These are phyloP conservation scores for Triangularia setosa DNA, from an alignment of 2,329 filamentous ascomycete species.

Conservation along the genomic window DNA sequence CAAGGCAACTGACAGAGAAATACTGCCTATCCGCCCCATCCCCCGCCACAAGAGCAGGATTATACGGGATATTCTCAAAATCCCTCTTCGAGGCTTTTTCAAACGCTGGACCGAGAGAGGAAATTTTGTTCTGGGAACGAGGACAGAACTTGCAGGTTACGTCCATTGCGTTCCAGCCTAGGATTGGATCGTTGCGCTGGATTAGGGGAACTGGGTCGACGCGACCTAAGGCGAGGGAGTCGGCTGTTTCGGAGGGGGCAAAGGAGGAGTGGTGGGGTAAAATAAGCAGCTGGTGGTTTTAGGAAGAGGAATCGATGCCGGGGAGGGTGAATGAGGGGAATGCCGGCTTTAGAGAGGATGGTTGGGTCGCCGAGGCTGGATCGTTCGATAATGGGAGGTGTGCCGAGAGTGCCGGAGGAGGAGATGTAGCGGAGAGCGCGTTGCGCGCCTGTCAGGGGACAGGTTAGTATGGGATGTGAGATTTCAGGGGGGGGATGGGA, in stretches of 20 bases:
- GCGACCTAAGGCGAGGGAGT: constrained; percentile 48
- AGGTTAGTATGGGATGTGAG: neutral
- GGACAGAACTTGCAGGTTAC: constrained; percentile 53
- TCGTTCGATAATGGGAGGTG: constrained; percentile 45
- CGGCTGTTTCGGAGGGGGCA: constrained; percentile 38
- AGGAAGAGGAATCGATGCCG: constrained; percentile 51
- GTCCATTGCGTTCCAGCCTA: constrained; percentile 58
- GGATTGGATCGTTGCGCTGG: constrained; percentile 42
- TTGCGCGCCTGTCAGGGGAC: constrained; percentile 30
- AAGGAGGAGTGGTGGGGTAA: constrained; percentile 45
- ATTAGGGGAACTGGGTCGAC: constrained; percentile 45
- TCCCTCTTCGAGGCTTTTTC: constrained; percentile 53
- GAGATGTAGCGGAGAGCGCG: constrained; percentile 47
- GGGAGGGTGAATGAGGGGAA: constrained; percentile 35
- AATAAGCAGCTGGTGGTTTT: constrained; percentile 54
- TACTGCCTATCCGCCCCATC: too few species aligned
- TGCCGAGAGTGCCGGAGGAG: constrained; percentile 39
- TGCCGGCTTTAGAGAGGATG: constrained; percentile 44
- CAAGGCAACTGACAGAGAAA: too few species aligned
- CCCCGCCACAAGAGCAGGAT: too few species aligned
- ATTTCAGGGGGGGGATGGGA: too few species aligned
- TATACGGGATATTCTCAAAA: constrained; percentile 43
- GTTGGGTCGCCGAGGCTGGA: constrained; percentile 47
- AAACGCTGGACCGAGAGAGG: constrained; percentile 50
- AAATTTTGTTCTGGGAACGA: constrained; percentile 37